These are phyloP conservation scores for Neurospora sublineolata DNA, from an alignment of 495 filamentous ascomycete genomes.

Conservation along the genomic window DNA sequence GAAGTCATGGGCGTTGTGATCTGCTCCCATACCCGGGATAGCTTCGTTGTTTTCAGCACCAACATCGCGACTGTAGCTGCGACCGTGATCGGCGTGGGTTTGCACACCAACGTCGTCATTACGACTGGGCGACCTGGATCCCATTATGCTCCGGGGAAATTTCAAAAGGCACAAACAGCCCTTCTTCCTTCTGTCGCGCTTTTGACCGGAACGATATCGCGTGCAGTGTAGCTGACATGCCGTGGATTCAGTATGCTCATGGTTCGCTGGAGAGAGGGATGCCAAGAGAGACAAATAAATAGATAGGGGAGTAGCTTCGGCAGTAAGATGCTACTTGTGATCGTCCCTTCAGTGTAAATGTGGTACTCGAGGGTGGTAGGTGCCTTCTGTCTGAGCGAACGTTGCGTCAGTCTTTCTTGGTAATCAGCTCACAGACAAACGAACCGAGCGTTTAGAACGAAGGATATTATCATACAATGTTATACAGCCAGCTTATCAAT, in stretches of 20 bases:
- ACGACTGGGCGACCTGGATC: not conserved
- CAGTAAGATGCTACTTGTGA: not conserved
- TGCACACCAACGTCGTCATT: not conserved
- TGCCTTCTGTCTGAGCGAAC: no score
- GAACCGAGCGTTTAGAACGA: not conserved
- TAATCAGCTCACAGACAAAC: not conserved
- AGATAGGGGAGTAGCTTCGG: not conserved
- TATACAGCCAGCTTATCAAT: not conserved
- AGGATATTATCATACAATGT: not conserved
- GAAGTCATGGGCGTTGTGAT: not conserved
- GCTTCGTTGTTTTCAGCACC: not conserved
- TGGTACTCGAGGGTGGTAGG: no score
- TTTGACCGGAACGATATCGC: not conserved
- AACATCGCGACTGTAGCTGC: not conserved
- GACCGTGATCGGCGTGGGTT: not conserved
- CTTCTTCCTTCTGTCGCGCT: not conserved
- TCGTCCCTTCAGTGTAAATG: not conserved
- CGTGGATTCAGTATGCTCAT: not conserved
- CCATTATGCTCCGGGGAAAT: not conserved
- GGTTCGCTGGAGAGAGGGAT: not conserved
- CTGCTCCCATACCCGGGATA: not conserved
- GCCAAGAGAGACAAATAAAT: not conserved
- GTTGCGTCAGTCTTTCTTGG: not conserved
- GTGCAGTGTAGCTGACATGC: not conserved
- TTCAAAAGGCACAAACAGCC: not conserved